Base-by-base conservation (phyloP, 805 yeast species). In the Saccharomycopsis vini region DNA sequence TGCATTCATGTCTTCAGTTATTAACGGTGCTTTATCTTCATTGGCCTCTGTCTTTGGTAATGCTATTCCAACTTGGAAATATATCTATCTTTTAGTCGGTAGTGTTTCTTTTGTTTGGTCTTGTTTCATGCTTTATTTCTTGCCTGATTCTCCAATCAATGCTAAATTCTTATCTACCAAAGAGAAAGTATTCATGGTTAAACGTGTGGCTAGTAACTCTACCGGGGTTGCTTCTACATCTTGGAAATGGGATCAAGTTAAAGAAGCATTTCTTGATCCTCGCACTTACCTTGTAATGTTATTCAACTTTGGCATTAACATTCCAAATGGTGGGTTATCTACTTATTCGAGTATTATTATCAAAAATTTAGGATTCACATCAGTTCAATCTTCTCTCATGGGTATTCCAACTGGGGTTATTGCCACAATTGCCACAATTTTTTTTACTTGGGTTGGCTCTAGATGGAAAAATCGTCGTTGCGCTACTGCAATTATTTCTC, bases 31-130 rank as follows among this genome's bases (percentile, higher is more conserved):
- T 24, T 66, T 62, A 46, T 47, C 63, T 36, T 39, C 56, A 3
- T 58, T 56, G 33, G 62, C 62, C 44, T 53, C 61, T 32, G 65
- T 67, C 13, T 43, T 23, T 60, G 66, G 28, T 46, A 70, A 28
- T 66, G 69, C 13, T 38, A 56, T 73, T 23, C 62, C 53, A 7
- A 59, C 75, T 2, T 80, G 84, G 53, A 60, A 5, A 18, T 52
- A 71, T 13, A 52, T 75, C 2, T 79, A 68, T 52, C 57, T 80
- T 35, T 62, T 77, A n/a, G 62, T 71, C 33, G 87, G 87, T 3
- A 54, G 63, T 15, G 61, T 75, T 44, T 75, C 84, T 1, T 55
- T 74, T 13, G 53, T 64, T 4, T 50, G 69, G 18, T 79, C 77
- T 13, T 36, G 68, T 12, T 32, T 66, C 2, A 58, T 71, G 45